A percentile compares a stretch with the other conserved stretches of the same genome.
These are phyloP conservation scores for Geosmithia putterillii DNA, from an alignment of 2,329 filamentous ascomycete genomes.

Conservation along the genomic window DNA sequence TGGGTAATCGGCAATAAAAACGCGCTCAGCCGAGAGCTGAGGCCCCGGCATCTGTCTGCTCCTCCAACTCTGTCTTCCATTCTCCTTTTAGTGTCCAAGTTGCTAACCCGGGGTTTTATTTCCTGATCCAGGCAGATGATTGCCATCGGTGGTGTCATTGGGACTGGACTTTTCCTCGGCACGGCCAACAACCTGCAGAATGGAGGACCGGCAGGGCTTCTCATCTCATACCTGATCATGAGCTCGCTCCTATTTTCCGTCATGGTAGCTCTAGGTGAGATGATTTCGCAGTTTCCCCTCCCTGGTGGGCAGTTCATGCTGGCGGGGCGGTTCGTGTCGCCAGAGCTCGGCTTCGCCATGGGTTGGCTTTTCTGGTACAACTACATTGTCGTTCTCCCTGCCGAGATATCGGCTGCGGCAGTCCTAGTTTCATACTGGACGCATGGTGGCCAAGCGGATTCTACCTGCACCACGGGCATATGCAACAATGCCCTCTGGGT, in stretches of 20 bases:
- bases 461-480: no score
- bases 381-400: conserved; percentile 25
- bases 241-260: conserved; percentile 43
- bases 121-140: no score
- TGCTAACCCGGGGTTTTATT: no score
- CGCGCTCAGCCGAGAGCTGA: no score
- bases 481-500: conserved; percentile 3
- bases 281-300: conserved; percentile 11
- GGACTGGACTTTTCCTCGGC: conserved; percentile 8
- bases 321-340: conserved; percentile 12
- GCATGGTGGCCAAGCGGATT: conserved; percentile 16
- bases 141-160: conserved; percentile 3
- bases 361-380: conserved; percentile 32
- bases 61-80: no score
- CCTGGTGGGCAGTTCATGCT: conserved; percentile 9
- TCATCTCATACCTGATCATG: conserved; percentile 33
- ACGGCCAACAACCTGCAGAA: conserved; percentile 8
- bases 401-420: conserved; percentile 31
- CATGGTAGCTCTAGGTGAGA: conserved; percentile 27
- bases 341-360: conserved; percentile 19
- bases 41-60: no score
- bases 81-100: no score
- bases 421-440: conserved; percentile 30
- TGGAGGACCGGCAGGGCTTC: conserved; percentile 22
- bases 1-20: no score